Base-by-base conservation (phyloP, 257 asterid species). In the Capsicum pubescens region DNA sequence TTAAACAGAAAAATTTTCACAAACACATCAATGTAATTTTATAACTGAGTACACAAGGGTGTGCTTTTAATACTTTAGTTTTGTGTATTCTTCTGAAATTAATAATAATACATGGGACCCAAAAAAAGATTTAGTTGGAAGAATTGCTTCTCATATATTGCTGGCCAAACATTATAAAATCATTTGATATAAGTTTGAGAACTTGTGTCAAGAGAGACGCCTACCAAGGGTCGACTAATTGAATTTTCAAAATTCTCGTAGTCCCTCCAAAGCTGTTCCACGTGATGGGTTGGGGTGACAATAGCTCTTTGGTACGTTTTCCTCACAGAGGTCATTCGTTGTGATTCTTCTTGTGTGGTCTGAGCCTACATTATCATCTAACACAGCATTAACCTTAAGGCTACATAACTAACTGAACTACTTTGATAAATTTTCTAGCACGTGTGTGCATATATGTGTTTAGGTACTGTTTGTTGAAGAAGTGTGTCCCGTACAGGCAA, bases 191-290 rank as follows among this genome's bases (percentile, higher is more conserved):
- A 9, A n/a, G 76, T 82, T 16, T 61, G 63, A 85, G 67, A 81
- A 72, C 61, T 21, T 50, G 60, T 74, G 81, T 68, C 69, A 81
- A 80, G 87, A 57, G 77, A 71, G 79, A 80, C 52, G 44, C 80
- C 68, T 92, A 97, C 99, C 98, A 95, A 89, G 66, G 98, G 90
- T 79, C 98, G 99, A 92, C 97, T 93, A 84, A 95, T 96, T 44
- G 99, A 87, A 87, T 95, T 97, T 87, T 97, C 99, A 90, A 97
- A 97, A 91, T 86, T 95, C 90, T 95, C 99, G 68, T 97, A 97
- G 85, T 97, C 99, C 89, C 97, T 93, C 99, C 98, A 97, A 81
- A 97, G 95, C 84, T 97, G 99, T 93, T 95, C 98, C 78, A 93
- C 91, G 59, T 91, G 97, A 87, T 92, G 97, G 59, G 95, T 92